Evolutionary conservation across 2,329 filamentous ascomycete genomes (phyloP), one percentile per base, ranked within the genome.

Genomic region (Colletotrichum sp.): DNA sequence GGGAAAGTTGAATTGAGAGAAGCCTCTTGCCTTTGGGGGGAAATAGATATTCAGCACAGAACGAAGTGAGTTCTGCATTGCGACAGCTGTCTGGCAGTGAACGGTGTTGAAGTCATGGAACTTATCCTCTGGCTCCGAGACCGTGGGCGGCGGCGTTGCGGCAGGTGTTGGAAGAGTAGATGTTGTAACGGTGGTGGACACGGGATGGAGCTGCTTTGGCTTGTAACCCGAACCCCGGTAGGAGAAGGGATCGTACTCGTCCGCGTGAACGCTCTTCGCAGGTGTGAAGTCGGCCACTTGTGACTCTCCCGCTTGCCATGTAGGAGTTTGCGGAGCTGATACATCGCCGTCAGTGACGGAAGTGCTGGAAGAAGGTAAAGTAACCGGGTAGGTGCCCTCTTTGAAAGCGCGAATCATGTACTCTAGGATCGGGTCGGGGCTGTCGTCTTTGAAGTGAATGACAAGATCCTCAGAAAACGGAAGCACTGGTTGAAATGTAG

Each of bases 31-130:
- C 39, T 87, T 86, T 0, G 87, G 84, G 0, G 89, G 87, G 68
- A 92, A 91, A 74, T 90, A 87, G 3, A 83, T 81, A 64, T 85
- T 87, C 0, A 93, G 84, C 5, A 92, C 81, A 18, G 87, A 86
- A 4, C 92, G 87, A 18, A 93, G 82, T 1, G 87, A 87, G 79
- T 93, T 92, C 77, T 93, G 92, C 7, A 91, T 83, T 1, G 85
- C 84, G 5, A 92, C 86, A 1, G 90, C 87, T 4, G 89, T 90
- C 72, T 87, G 85, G 28, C 84, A 83, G 21, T 82, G 79, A 4
- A 80, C 81, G 3, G 86, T 83, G 13, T 82, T 80, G 68, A 92
- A 86, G 8, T 88, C 86, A 74, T 87, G 85, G 60, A 92, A 87
- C 71, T 82, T 86, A 36, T 83, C 84, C 26, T 84, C 82, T 8